Evolutionary conservation across 139 green algal genomes (phyloP).

Genomic region (Chlorella sp.): DNA sequence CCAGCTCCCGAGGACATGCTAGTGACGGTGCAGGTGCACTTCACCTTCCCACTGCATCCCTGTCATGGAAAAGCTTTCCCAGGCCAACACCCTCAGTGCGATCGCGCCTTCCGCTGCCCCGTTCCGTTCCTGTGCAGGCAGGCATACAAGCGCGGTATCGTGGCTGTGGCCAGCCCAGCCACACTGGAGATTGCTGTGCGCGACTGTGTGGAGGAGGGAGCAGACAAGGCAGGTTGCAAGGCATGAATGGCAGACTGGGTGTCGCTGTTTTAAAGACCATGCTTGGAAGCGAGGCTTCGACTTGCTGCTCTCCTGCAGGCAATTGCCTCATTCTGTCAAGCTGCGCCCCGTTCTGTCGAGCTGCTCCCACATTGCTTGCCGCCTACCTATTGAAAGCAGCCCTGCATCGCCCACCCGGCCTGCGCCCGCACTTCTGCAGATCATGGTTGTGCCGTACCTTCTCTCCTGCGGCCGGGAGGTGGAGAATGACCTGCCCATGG

Average conservation of each 20-base stretch:
- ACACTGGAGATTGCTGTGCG: slow-evolving; percentile 12
- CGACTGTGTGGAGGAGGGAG: background rate
- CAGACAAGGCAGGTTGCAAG: background rate
- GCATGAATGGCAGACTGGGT: background rate
- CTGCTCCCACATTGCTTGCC: background rate
- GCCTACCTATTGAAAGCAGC: background rate
- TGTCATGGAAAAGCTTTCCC: background rate
- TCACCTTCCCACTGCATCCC: background rate
- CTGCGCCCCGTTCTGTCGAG: background rate
- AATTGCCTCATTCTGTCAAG: background rate
- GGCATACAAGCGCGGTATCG: background rate
- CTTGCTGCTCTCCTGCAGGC: background rate
- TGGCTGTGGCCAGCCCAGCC: background rate
- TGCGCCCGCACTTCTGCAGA: background rate
- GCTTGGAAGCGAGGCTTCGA: background rate
- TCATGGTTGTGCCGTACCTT: slow-evolving; percentile 10
- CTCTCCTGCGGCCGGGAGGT: background rate
- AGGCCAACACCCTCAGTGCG: too few relatives aligned
- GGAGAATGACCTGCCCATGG: background rate
- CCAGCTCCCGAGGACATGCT: background rate
- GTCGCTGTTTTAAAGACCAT: too few relatives aligned
- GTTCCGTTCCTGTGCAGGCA: background rate
- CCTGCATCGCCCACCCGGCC: background rate
- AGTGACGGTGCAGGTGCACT: background rate
- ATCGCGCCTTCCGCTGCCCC: background rate